A percentile compares a stretch with the other conserved stretches of the same genome.
phyloP scores from a whole-genome alignment of 768 basidiomycete genomes.

The Ramaria rubella region DNA sequence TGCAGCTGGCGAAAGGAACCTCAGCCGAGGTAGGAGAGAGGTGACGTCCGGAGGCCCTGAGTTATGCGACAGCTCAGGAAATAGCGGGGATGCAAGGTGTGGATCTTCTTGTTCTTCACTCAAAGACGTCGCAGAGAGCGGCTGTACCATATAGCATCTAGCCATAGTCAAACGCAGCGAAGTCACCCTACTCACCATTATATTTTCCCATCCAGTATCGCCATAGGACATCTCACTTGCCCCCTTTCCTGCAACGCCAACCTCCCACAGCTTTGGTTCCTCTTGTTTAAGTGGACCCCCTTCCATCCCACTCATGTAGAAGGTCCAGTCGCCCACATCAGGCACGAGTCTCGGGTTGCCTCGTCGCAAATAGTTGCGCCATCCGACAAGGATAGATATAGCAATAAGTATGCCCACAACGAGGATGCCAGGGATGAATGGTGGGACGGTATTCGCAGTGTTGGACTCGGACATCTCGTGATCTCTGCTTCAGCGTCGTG shows the following conservation, averaged over 20 bases:
- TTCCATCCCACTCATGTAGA: background rate
- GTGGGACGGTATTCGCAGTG: background rate
- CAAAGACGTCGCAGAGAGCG: slow-evolving; percentile 4
- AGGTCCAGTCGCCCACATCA: background rate
- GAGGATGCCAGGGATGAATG: slow-evolving; percentile 10
- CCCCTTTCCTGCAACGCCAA: background rate
- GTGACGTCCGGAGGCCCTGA: background rate
- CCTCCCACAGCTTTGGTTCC: slow-evolving; percentile 7
- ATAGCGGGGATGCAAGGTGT: background rate
- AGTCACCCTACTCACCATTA: background rate
- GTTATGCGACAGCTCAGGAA: background rate
- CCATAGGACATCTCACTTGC: background rate
- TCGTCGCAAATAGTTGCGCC: slow-evolving; percentile 7
- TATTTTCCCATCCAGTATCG: slow-evolving; percentile 1
- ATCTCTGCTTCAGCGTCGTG: background rate
- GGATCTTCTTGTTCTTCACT: background rate
- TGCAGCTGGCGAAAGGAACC: background rate
- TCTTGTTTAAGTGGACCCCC: background rate
- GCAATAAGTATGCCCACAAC: slow-evolving; percentile 6
- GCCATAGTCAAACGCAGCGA: background rate
- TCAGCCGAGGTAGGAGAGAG: background rate
- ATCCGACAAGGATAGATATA: slow-evolving; percentile 1
- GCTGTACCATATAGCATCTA: background rate
- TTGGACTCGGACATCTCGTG: background rate
- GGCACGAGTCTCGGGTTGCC: background rate